Percentiles rank a stretch among this genome's conserved stretches.
phyloP scores from a whole-genome alignment of 208 protist species.

The Trypanosoma avium region DNA sequence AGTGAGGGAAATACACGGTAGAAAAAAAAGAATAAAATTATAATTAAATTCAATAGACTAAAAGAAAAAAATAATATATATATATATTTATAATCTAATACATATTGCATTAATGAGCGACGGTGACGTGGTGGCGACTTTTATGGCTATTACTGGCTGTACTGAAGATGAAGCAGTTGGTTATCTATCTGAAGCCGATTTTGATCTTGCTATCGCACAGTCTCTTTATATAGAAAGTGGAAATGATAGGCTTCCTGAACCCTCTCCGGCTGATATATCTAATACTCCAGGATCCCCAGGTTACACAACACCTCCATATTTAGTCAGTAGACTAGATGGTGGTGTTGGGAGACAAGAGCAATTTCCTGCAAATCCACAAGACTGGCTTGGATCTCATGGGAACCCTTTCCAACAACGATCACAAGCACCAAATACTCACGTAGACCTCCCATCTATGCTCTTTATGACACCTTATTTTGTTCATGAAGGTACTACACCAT shows the following conservation, averaged over 20 bases:
- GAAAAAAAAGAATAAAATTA: slow-evolving; percentile 3
- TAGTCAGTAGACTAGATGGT: slow-evolving; percentile 23
- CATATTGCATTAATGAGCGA: too few relatives aligned
- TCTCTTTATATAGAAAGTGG: slow-evolving; percentile 32
- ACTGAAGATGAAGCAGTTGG: slow-evolving; percentile 60
- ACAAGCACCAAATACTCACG: neutral
- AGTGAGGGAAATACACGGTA: neutral
- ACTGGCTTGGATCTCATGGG: neutral
- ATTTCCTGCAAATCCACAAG: neutral
- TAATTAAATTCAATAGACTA: too few relatives aligned
- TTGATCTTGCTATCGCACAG: slow-evolving; percentile 51
- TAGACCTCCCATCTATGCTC: neutral
- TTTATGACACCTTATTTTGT: slow-evolving; percentile 62
- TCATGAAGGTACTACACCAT: slow-evolving; percentile 23
- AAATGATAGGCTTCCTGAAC: too few relatives aligned
- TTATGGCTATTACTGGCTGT: slow-evolving; percentile 69
- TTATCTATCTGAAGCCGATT: slow-evolving; percentile 52
- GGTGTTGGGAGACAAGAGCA: slow-evolving; percentile 10
- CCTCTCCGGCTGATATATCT: slow-evolving; percentile 1
- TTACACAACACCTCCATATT: slow-evolving; percentile 28
- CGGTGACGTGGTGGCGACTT: slow-evolving; percentile 51
- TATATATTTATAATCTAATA: too few relatives aligned
- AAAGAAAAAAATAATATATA: too few relatives aligned
- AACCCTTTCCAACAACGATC: slow-evolving; percentile 17
- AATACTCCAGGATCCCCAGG: slow-evolving; percentile 18